Evolutionary conservation across 2,329 filamentous ascomycete genomes (phyloP), one percentile per base, ranked within the genome.

Genomic region (Lasiodiplodia theobromae): DNA sequence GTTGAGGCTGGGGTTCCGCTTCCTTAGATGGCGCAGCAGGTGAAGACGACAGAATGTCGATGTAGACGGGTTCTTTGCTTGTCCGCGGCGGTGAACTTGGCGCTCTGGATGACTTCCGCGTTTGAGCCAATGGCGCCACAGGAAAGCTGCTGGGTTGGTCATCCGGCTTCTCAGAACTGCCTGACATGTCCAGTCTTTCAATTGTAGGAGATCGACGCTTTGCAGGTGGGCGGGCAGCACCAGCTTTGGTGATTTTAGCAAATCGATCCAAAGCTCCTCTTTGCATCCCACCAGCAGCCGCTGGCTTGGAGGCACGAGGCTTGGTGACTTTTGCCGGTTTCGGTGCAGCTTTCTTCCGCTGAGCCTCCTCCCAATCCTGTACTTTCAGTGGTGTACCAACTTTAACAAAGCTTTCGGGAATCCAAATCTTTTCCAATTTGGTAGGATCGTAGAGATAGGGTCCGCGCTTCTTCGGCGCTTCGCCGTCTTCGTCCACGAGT

Each of bases 371-470:
- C 86, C 91, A 94, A 52, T 87, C 86, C 71, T 89, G 84, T 0
- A 92, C 86, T 34, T 86, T 86, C 2, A 89, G 79, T 3, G 91
- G 91, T 67, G 90, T 85, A 0, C 91, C 91, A 2, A 90, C 77
- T 68, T 85, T 87, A 4, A 88, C 86, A 65, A 92, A 83, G 0
- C 86, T 84, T 72, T 90, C 88, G 25, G 91, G 83, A 6, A 94
- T 79, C 92, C 92, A 95, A 11, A 86, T 77, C 71, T 90, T 87
- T 51, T 92, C 88, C 1, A 88, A 82, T 34, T 88, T 84, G 10
- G 84, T 85, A 0, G 93, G 91, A 73, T 94, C 89, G 72, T 91
- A 94, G 0, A 75, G 78, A 63, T 75, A 82, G 63, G 73, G 80
- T 54, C 76, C 77, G 73, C 84, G 77, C 73, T 80, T 82, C 73